phyloP scores from a whole-genome alignment of 2,329 filamentous ascomycete species.

The Penicillium sp. region DNA sequence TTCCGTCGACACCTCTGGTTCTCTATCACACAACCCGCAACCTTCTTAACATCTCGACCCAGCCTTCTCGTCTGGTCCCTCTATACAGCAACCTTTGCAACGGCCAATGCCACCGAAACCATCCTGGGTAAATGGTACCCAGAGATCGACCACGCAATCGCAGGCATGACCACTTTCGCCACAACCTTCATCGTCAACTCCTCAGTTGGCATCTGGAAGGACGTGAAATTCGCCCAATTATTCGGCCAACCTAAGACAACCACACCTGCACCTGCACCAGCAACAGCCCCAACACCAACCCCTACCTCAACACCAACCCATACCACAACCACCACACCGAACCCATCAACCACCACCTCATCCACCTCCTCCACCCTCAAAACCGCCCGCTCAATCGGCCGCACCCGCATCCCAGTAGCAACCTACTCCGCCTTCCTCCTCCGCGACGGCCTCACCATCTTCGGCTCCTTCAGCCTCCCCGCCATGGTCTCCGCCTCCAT shows the following conservation, averaged over 20 bases:
- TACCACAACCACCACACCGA: constrained; percentile 4
- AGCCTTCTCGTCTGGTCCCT: constrained; percentile 51
- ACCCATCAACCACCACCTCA: constrained; percentile 5
- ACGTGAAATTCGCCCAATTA: constrained; percentile 77
- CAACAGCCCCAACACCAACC: not conserved
- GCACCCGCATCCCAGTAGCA: constrained; percentile 49
- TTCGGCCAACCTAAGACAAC: constrained; percentile 51
- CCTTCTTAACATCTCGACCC: constrained; percentile 43
- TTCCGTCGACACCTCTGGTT: constrained; percentile 36
- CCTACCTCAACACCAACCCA: constrained; percentile 4
- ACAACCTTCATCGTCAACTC: constrained; percentile 77
- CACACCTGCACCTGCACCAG: constrained; percentile 1
- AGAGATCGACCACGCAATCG: constrained; percentile 62
- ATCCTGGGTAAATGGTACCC: constrained; percentile 59
- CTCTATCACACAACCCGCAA: constrained; percentile 39
- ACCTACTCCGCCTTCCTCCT: constrained; percentile 66
- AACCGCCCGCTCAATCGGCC: constrained; percentile 29
- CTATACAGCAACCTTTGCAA: constrained; percentile 86
- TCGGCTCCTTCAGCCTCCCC: constrained; percentile 45
- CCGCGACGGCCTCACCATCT: constrained; percentile 83
- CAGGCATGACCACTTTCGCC: constrained; percentile 74
- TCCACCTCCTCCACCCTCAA: constrained; percentile 17
- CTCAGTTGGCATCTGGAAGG: constrained; percentile 75
- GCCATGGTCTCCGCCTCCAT: constrained; percentile 50
- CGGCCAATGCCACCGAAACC: constrained; percentile 82